phyloP scores from a whole-genome alignment of 805 yeast species.

The Brettanomyces sp. region DNA sequence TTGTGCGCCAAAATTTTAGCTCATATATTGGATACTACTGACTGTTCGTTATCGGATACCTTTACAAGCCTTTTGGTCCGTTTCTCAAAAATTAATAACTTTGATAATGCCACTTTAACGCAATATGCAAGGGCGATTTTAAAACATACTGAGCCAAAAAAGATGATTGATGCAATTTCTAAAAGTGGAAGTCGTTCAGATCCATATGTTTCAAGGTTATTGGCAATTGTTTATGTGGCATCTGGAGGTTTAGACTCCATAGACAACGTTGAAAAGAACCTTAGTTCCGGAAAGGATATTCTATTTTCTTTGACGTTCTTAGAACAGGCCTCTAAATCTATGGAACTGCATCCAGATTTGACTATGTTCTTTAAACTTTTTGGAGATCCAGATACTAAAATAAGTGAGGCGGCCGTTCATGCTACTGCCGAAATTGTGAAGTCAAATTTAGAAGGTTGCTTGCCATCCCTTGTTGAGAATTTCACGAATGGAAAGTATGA shows the following conservation, averaged over 20 bases:
- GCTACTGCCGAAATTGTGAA: conserved; percentile 43
- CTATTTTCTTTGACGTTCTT: conserved; percentile 29
- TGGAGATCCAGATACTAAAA: conserved; percentile 22
- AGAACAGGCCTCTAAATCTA: conserved; percentile 38
- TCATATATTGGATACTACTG: conserved; percentile 3
- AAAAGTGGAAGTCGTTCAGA: conserved; percentile 15
- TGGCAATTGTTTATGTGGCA: conserved; percentile 26
- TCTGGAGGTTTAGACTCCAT: conserved; percentile 25
- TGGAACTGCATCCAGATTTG: conserved; percentile 25
- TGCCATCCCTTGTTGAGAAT: conserved; percentile 29
- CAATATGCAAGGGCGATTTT: conserved; percentile 12
- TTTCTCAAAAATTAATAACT: conserved; percentile 7
- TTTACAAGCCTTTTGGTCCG: conserved; percentile 10
- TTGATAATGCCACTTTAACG: conserved; percentile 14
- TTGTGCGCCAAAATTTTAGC: conserved; percentile 8
- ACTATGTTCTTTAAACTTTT: conserved; percentile 28
- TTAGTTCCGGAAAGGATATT: conserved; percentile 16
- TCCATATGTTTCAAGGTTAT: conserved; percentile 17
- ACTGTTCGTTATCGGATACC: conserved; percentile 2
- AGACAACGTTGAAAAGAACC: conserved; percentile 10
- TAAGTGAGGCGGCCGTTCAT: conserved; percentile 40
- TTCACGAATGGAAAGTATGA: not conserved
- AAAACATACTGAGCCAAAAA: conserved; percentile 4
- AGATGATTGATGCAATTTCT: conserved; percentile 8
- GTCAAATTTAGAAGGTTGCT: conserved; percentile 27